Percentiles rank a stretch among this genome's conserved stretches.
phyloP scores from a whole-genome alignment of 129 eudicot genomes.

The Smallanthus sonchifolius region DNA sequence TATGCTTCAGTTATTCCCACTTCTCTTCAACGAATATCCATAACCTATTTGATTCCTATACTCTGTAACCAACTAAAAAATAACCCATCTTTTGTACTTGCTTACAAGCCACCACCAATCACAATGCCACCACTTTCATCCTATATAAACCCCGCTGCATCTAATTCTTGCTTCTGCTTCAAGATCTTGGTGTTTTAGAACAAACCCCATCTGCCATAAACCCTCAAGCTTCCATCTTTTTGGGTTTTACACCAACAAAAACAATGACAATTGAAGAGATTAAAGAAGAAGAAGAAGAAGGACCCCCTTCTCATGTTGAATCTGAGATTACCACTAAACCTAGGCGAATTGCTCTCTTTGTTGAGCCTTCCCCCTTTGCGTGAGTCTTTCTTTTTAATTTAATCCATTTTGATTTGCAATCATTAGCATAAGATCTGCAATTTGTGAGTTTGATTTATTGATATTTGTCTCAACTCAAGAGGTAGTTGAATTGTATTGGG shows the following conservation, averaged over 20 bases:
- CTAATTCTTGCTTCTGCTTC: constrained; percentile 25
- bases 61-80: background rate
- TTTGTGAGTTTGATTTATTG: constrained; percentile 5
- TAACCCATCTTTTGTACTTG: constrained; percentile 12
- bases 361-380: constrained; percentile 99
- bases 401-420: background rate
- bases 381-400: constrained; percentile 32
- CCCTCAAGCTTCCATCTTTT: constrained; percentile 18
- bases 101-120: constrained; percentile 37
- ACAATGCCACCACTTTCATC: constrained; percentile 23
- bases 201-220: constrained; percentile 26
- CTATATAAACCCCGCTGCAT: constrained; percentile 39
- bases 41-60: constrained; percentile 7
- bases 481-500: background rate
- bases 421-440: background rate
- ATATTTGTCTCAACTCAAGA: background rate
- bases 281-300: constrained; percentile 50
- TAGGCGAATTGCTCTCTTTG: constrained; percentile 93
- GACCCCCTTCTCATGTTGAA: constrained; percentile 55
- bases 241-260: constrained; percentile 19
- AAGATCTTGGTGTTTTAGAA: constrained; percentile 25
- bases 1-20: constrained; percentile 35
- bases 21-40: constrained; percentile 33
- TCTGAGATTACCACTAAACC: constrained; percentile 51
- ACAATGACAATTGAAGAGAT: constrained; percentile 46